These are phyloP conservation scores for Trichoderma sp. DNA, from an alignment of 2,329 filamentous ascomycete species.

Conservation along the genomic window DNA sequence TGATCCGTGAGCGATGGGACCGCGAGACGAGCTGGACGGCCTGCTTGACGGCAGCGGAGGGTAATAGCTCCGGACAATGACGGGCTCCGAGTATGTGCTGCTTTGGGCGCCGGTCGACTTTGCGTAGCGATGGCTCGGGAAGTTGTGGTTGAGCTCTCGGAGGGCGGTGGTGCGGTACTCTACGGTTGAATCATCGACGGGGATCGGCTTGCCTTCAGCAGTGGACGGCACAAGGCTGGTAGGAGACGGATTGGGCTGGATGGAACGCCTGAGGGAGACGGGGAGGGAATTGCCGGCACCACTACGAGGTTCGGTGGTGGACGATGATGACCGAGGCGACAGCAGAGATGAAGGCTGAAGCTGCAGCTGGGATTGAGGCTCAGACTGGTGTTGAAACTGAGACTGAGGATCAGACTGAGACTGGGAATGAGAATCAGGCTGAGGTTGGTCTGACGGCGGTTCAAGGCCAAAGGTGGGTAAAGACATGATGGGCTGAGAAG, in stretches of 20 bases:
- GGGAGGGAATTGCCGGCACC: slow-evolving; percentile 44
- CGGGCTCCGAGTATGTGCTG: slow-evolving; percentile 64
- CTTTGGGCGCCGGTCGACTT: slow-evolving; percentile 58
- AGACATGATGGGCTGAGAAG: slow-evolving; percentile 19
- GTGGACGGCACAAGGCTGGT: slow-evolving; percentile 56
- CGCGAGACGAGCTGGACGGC: slow-evolving; percentile 34
- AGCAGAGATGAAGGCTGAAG: slow-evolving; percentile 26
- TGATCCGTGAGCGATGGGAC: slow-evolving; percentile 34
- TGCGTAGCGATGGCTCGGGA: slow-evolving; percentile 58
- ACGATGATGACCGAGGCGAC: slow-evolving; percentile 29
- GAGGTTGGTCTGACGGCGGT: not conserved
- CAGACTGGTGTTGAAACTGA: slow-evolving; percentile 25
- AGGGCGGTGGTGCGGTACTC: slow-evolving; percentile 61
- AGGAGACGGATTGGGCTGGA: slow-evolving; percentile 52
- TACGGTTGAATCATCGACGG: slow-evolving; percentile 57
- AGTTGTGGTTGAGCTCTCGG: slow-evolving; percentile 60
- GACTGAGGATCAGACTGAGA: slow-evolving; percentile 19
- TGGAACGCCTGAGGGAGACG: slow-evolving; percentile 51
- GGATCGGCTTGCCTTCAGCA: slow-evolving; percentile 58
- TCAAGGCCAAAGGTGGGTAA: slow-evolving; percentile 17
- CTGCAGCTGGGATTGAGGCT: slow-evolving; percentile 16
- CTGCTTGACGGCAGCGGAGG: slow-evolving; percentile 42
- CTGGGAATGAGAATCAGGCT: slow-evolving; percentile 22
- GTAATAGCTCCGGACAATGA: slow-evolving; percentile 65
- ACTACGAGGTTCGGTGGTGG: slow-evolving; percentile 30